Base-by-base conservation (phyloP, 371 early-diverging fungal species). In the Agmasoma carcini region DNA sequence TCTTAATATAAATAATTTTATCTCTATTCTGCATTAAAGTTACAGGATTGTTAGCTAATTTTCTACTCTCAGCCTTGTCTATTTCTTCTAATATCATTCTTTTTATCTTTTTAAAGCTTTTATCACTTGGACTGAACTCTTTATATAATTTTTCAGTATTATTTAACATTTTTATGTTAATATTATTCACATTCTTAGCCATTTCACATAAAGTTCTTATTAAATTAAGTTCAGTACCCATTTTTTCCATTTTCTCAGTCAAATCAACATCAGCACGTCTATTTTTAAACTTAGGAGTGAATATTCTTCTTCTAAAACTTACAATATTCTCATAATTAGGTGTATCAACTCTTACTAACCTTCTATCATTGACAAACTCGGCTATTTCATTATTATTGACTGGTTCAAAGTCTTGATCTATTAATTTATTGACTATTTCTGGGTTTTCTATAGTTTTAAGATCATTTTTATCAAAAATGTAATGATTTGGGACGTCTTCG, bases 231-330 rank as follows among this genome's bases (percentile, higher is more conserved):
- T 69, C 69, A 17, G 4, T 27, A 34, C 39, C 23, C 37, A 68
- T 37, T 30, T 46, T 53, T 22, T 50, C 36, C 0, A 71, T 34
- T 31, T 67, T 66, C 19, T 71, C 71, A 20, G 23, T 46, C 0
- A 44, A 34, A 6, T 36, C 36, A 11, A 30, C 33, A 31, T 71
- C 71, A 46, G 55, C 60, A 38, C 59, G 51, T 51, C 68, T 59
- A 19, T 40, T 70, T 59, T 64, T 63, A 15, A 72, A 38, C 23
- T n/a, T 59, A 1, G 64, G 65, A 34, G 60, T 54, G n/a, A 64
- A 25, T 11, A 62, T 61, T 50, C 66, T 45, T 48, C 29, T 53
- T 57, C 66, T 49, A 47, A 71, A 71, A 52, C 71, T 67, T 15
- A 65, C 44, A 51, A 67, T 67, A 9, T 64, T 56, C 38, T 59